phyloP scores from a whole-genome alignment of 768 basidiomycete genomes.

The Dacryopinax primogenitus region DNA sequence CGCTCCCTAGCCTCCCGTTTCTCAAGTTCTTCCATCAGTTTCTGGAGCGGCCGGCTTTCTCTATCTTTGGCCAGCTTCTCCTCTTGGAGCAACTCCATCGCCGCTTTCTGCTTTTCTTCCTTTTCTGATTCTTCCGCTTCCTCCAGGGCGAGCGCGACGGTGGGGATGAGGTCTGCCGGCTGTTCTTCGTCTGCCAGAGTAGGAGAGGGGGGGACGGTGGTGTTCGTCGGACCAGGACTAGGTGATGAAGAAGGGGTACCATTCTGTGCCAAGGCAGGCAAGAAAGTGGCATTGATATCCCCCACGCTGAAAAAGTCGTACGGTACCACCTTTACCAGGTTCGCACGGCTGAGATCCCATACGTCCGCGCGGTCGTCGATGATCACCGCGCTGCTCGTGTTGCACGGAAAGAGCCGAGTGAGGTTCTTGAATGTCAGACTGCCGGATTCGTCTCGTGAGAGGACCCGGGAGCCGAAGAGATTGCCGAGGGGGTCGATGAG shows the following conservation, averaged over 20 bases:
- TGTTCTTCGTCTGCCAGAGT: background rate
- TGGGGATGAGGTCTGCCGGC: conserved; percentile 10
- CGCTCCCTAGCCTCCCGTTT: background rate
- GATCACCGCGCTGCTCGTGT: conserved; percentile 97
- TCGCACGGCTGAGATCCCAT: conserved; percentile 87
- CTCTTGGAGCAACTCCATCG: conserved; percentile 76
- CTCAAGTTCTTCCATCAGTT: conserved; percentile 19
- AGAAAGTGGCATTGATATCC: conserved; percentile 91
- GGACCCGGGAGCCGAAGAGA: conserved; percentile 73
- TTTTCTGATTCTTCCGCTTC: conserved; percentile 33
- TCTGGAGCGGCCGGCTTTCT: conserved; percentile 38
- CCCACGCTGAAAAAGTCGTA: conserved; percentile 99
- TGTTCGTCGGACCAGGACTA: background rate
- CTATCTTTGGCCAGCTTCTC: conserved; percentile 69
- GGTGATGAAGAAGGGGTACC: conserved; percentile 21
- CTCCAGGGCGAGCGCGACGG: conserved; percentile 24
- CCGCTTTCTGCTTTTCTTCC: conserved; percentile 51
- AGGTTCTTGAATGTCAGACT: conserved; percentile 92
- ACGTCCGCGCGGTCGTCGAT: conserved; percentile 98
- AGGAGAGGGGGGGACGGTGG: background rate
- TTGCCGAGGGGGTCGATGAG: conserved; percentile 82
- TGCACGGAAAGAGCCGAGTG: conserved; percentile 85
- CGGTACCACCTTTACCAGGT: conserved; percentile 91
- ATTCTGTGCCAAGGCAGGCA: conserved; percentile 60
- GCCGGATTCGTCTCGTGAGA: conserved; percentile 92